These are phyloP conservation scores for Nymphaea colorata DNA, from an alignment of 164 flowering plant species.

Conservation along the genomic window DNA sequence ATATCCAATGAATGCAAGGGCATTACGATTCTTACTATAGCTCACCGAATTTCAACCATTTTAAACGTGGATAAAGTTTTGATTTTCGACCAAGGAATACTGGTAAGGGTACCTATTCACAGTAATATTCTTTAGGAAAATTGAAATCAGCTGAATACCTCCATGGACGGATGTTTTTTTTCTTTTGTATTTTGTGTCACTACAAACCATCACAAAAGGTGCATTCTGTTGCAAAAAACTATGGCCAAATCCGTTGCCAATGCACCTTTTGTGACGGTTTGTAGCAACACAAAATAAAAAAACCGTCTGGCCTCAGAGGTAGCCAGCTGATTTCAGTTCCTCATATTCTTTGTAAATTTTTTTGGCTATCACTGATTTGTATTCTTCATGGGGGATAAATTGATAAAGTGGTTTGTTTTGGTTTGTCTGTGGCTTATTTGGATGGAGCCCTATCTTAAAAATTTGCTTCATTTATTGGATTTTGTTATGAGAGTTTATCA, in stretches of 20 bases:
- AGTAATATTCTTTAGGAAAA: background rate
- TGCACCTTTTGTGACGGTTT: no score
- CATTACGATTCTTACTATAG: constrained; percentile 80
- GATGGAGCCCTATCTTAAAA: no score
- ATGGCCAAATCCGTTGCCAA: background rate
- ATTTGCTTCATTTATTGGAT: no score
- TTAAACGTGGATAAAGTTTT: constrained; percentile 65
- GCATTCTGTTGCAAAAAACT: background rate
- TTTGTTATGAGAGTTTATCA: no score
- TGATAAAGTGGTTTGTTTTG: no score
- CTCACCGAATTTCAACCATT: constrained; percentile 93
- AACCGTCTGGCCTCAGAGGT: no score
- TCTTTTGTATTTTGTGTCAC: background rate
- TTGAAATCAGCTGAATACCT: background rate
- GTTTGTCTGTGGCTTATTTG: no score
- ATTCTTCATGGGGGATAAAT: no score
- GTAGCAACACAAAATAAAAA: no score
- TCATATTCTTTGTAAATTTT: no score
- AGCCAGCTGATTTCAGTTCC: no score
- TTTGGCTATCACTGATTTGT: no score
- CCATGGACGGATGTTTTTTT: background rate
- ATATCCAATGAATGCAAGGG: constrained; percentile 64
- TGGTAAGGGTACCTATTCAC: constrained; percentile 32
- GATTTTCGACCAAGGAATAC: constrained; percentile 64
- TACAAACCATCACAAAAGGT: background rate